A percentile compares a stretch with the other conserved stretches of the same genome.
Conservation (phyloP, 2,329 filamentous ascomycete genomes). For the Plenodomus lindquistii region DNA sequence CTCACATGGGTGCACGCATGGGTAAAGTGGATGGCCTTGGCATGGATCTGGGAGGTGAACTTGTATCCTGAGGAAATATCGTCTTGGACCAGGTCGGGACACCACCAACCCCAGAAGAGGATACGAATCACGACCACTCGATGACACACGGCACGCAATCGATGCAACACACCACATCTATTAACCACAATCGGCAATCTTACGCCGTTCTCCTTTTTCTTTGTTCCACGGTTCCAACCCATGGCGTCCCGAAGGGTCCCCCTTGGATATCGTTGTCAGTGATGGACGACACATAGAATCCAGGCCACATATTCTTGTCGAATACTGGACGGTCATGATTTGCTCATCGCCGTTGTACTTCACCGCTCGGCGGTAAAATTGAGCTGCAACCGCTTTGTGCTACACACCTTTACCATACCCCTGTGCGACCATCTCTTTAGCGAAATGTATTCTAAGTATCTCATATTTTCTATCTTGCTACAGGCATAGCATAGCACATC, state of each 20-base stretch:
- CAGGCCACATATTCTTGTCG: neutral
- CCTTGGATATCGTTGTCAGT: neutral
- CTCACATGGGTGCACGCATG: conserved; percentile 44
- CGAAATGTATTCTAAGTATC: conserved; percentile 11
- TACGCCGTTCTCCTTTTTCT: conserved; percentile 6
- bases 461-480: conserved; percentile 7
- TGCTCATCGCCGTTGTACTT: conserved; percentile 5
- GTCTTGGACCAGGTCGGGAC: conserved; percentile 4
- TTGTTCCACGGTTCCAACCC: conserved; percentile 19
- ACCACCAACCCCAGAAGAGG: conserved; percentile 10
- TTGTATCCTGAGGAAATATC: conserved; percentile 52
- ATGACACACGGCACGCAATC: neutral
- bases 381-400: conserved; percentile 30
- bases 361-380: conserved; percentile 20
- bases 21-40: conserved; percentile 59
- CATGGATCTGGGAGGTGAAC: conserved; percentile 68
- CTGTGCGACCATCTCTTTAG: conserved; percentile 18
- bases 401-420: conserved; percentile 20
- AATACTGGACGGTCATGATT: neutral
- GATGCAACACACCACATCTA: neutral
- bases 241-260: conserved; percentile 19
- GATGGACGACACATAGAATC: neutral
- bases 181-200: neutral
- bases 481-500: conserved; percentile 11
- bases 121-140: conserved; percentile 27